Base-by-base conservation (phyloP, 1,139 yeast species). In the Candida sp. region DNA sequence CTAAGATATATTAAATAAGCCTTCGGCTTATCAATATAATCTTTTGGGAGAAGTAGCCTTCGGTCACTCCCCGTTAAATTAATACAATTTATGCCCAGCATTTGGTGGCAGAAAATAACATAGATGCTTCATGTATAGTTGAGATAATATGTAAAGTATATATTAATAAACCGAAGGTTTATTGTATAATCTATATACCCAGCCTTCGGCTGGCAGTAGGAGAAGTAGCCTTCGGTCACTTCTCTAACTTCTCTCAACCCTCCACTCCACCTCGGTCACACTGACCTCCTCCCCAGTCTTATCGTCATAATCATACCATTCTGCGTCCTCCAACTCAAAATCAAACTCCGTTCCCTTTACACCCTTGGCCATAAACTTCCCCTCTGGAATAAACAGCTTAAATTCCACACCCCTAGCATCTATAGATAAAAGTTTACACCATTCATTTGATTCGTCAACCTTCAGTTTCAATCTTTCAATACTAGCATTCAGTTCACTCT, bases 241-340 rank as follows among this genome's bases (percentile, higher is more conserved):
- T 15, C 19, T 3, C 19, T 15, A 15, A 15, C 19, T 37, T 36
- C 56, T 43, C 32, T 37, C 45, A 7, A 52, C 43, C 22, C 46
- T 35, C 87, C 95, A 90, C 43, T 69, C 59, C 19, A 83, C 74
- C 6, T 88, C 93, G 1, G 87, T 81, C 12, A 93, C 77, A 35
- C 95, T 82, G 21, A 90, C 97, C 61, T 93, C 97, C 23, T 72
- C 79, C 8, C 82, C 80, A 4, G 87, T 84, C 56, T 83, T 79
- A 47, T 93, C 98, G 59, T 93, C 98, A 60, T 91, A 95, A 57
- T 93, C 99, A 60, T 84, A 93, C 95, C 97, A 91, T 60, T 93
- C 98, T 38, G 79, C 81, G 35, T 89, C 97, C 36, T 75, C 78
- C 42, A 89, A 64, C 45, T 84, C 89, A n/a, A 89, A 77, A 21